Base-by-base conservation (phyloP, 257 asterid species). In the Forsythia viridissima region DNA sequence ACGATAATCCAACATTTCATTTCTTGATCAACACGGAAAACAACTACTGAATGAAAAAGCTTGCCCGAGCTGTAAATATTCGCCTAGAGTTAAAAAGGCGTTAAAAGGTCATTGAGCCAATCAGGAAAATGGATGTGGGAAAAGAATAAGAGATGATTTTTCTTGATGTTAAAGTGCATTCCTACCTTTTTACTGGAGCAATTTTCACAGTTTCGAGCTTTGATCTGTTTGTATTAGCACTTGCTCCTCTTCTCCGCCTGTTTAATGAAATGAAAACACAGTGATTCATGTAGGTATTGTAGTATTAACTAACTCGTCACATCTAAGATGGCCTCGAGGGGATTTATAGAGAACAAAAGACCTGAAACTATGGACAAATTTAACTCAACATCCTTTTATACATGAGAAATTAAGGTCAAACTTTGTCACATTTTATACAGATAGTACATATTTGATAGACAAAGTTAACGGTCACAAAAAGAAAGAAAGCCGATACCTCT, bases 401-500 rank as follows among this genome's bases (percentile, higher is more conserved):
- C 16, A 21, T 12, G 61, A 48, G 40, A 6, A 24, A 44, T 48
- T 48, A 24, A 12, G 65, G 59, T 16, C 65, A 43, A 72, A 37
- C 65, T 15, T 12, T 5, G 75, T 37, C 76, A 24, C n/a, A 30
- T 44, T 16, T n/a, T 21, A 59, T 21, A 37, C 20, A 43, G 42
- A 72, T 24, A 43, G 74, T 43, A 37, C 8, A 15, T 0, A 9
- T 71, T 18, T 10, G 6, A 61, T 61, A 61, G 37, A 61, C 69
- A 20, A 21, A 61, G 70, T 63, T 24, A 63, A 30, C 8, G 16
- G 39, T 2, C 24, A 63, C 70, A 63, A 16, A 63, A 30, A 78
- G 76, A 18, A 66, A 71, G 2, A 51, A 61, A 43, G 36, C 11
- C 6, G 46, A 73, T 87, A 93, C 99, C 99, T 89, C 85, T 92